Conservation (phyloP, 192 early-diverging fungal genomes). For the Umbelopsis isabellina region DNA sequence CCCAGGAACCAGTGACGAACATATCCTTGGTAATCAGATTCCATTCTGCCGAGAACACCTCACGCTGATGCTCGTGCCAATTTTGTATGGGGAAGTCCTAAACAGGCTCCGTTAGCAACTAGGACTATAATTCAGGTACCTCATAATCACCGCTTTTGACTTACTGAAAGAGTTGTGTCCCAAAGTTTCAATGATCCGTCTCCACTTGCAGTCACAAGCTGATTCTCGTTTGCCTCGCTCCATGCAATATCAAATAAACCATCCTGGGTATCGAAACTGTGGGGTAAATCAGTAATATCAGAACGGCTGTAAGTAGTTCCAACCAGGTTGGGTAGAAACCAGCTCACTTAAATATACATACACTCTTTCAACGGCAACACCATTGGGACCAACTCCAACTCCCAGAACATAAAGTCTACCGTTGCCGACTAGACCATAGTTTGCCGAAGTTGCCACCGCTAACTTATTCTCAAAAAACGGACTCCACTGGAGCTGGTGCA, state of each 20-base stretch:
- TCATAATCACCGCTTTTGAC: constrained; percentile 23
- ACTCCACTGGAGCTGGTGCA: constrained; percentile 81
- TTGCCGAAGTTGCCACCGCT: constrained; percentile 87
- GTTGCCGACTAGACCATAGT: constrained; percentile 98
- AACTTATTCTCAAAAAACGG: constrained; percentile 92
- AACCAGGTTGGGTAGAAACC: too few relatives aligned
- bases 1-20: constrained; percentile 95
- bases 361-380: constrained; percentile 60
- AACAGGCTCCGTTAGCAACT: not conserved
- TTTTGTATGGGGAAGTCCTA: constrained; percentile 87
- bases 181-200: constrained; percentile 96
- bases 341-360: constrained; percentile 42
- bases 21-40: constrained; percentile 88
- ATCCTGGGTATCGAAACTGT: constrained; percentile 95
- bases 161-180: constrained; percentile 83
- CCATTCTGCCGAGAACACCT: constrained; percentile 95
- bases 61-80: constrained; percentile 92
- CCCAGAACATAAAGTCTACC: constrained; percentile 83
- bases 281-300: constrained; percentile 7
- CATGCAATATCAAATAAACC: constrained; percentile 94
- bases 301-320: too few relatives aligned
- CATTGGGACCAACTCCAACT: constrained; percentile 47
- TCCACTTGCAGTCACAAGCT: constrained; percentile 86
- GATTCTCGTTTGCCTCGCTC: constrained; percentile 96
- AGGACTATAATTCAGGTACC: not conserved